These are phyloP conservation scores for Aphanomyces cochlioides DNA, from an alignment of 352 stramenopile genomes.

Conservation along the genomic window DNA sequence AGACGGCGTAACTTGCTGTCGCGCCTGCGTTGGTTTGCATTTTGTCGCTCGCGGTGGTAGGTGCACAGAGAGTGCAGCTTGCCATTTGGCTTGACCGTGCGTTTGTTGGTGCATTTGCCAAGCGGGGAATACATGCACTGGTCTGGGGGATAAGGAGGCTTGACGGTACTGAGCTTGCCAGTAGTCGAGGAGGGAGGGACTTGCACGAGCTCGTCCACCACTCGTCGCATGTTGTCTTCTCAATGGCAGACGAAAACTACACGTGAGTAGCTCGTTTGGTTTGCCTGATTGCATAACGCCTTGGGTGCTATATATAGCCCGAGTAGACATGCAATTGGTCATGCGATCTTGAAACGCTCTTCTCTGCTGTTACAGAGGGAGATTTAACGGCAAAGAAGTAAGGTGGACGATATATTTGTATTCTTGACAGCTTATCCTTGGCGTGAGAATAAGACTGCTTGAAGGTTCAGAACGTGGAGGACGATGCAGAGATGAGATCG, in stretches of 20 bases:
- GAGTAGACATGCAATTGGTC: too few species aligned
- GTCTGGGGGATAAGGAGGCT: neutral
- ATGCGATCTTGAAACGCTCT: neutral
- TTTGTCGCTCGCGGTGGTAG: conserved; percentile 67
- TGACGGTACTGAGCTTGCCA: neutral
- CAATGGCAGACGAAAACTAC: neutral
- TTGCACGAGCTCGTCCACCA: neutral
- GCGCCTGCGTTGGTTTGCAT: conserved; percentile 74
- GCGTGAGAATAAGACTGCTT: too few species aligned
- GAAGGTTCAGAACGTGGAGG: too few species aligned
- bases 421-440: too few species aligned
- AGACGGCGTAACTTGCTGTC: conserved; percentile 50
- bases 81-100: conserved; percentile 67
- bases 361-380: conserved; percentile 1
- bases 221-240: conserved; percentile 2
- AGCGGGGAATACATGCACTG: conserved; percentile 65
- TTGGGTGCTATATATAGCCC: neutral
- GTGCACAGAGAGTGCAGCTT: conserved; percentile 79
- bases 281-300: neutral
- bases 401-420: neutral
- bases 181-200: neutral
- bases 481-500: too few species aligned
- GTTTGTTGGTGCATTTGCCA: conserved; percentile 65
- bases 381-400: neutral
- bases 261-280: neutral